Percentiles rank a stretch among this genome's conserved stretches.
These are phyloP conservation scores for Tylopilus vinaceipallidus DNA, from an alignment of 768 basidiomycete species.

Conservation along the genomic window DNA sequence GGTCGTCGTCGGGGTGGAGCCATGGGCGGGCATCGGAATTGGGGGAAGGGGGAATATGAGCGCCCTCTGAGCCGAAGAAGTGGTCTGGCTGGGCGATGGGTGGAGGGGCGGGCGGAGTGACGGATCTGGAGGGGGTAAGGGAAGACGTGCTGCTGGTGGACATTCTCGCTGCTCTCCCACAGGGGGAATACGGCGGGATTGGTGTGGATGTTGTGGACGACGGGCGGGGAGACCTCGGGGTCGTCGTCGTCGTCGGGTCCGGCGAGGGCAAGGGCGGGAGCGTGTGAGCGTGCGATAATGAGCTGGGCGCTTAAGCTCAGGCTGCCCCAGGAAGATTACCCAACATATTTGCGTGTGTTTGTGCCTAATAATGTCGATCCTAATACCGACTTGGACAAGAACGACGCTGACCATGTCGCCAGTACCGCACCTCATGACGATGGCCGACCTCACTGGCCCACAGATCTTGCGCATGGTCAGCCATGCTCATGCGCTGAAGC, in stretches of 20 bases:
- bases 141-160: conserved; percentile 30
- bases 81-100: conserved; percentile 74
- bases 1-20: conserved; percentile 80
- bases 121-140: conserved; percentile 45
- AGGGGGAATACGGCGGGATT: neutral
- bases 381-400: neutral
- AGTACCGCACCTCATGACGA: conserved; percentile 76
- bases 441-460: conserved; percentile 79
- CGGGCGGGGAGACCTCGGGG: neutral
- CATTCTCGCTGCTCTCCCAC: conserved; percentile 21
- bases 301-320: conserved; percentile 6
- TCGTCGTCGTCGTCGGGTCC: conserved; percentile 10
- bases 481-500: conserved; percentile 66
- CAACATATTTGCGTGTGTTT: neutral
- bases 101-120: conserved; percentile 41
- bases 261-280: conserved; percentile 1
- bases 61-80: conserved; percentile 63
- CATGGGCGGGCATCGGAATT: conserved; percentile 60
- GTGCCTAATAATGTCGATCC: neutral
- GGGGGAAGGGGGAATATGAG: conserved; percentile 54
- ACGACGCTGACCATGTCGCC: conserved; percentile 19
- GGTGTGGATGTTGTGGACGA: neutral
- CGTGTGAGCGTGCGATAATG: neutral
- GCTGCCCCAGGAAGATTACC: too few relatives aligned
- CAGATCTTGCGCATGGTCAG: conserved; percentile 68